Conservation (phyloP, 2,329 filamentous ascomycete genomes). For the Aschersonia sp. region DNA sequence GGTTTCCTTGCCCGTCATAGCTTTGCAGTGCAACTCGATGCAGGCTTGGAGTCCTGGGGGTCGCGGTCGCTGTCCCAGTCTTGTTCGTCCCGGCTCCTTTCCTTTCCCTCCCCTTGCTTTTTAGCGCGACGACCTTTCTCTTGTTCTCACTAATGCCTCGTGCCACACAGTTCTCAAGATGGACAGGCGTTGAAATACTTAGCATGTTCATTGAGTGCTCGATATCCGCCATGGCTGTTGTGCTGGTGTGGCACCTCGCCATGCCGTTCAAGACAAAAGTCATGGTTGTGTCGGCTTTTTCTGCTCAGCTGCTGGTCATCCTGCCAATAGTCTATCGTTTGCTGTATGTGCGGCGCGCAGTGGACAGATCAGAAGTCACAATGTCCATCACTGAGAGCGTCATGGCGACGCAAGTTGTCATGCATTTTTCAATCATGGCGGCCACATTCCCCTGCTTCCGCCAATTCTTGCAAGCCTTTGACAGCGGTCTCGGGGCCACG, state of each 20-base stretch:
- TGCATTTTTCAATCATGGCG: slow-evolving; percentile 9
- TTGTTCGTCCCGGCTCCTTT: slow-evolving; percentile 1
- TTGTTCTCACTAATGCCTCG: not conserved
- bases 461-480: slow-evolving; percentile 8
- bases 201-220: slow-evolving; percentile 5
- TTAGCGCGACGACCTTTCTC: not conserved
- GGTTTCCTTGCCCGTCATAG: slow-evolving; percentile 2
- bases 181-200: slow-evolving; percentile 5
- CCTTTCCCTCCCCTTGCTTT: too few relatives aligned
- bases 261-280: slow-evolving; percentile 6
- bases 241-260: slow-evolving; percentile 6
- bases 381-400: slow-evolving; percentile 2
- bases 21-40: slow-evolving; percentile 4
- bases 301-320: slow-evolving; percentile 7
- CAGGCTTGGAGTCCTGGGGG: slow-evolving; percentile 4
- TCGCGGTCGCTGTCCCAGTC: not conserved
- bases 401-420: slow-evolving; percentile 7
- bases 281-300: slow-evolving; percentile 7
- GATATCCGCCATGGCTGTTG: slow-evolving; percentile 5
- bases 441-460: slow-evolving; percentile 9
- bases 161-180: slow-evolving; percentile 4
- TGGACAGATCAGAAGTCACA: not conserved
- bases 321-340: slow-evolving; percentile 6
- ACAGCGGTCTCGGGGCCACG: slow-evolving; percentile 6
- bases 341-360: slow-evolving; percentile 1